Evolutionary conservation across 495 filamentous ascomycete species (phyloP), one percentile per base, ranked within the genome.

Genomic region (Friedmanniomyces endolithicus): DNA sequence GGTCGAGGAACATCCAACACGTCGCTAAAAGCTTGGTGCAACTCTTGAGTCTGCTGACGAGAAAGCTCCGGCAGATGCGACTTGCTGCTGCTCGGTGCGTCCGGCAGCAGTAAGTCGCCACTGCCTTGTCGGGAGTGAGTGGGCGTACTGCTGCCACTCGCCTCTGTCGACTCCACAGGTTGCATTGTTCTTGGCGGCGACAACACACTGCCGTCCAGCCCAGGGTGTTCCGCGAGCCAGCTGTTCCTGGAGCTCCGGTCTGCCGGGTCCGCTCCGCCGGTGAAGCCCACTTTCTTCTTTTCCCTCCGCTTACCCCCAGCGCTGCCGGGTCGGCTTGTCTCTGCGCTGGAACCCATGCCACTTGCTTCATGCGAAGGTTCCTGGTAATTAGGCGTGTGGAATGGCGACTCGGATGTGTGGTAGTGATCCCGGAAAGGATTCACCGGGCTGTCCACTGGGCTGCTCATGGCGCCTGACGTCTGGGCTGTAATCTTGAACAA

Each of bases 281-380:
- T 59, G 51, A 61, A 64, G 16, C 58, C 62, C 9, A 64, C 61
- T 23, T 48, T 51, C 46, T 63, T 63, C 58, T 63, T 63, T 46
- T 63, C 57, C 41, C 57, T 37, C 29, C 49, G 44, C 37, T 54
- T 40, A 9, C 50, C 53, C 33, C 58, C 58, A 14, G 53, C 54
- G 24, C 59, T 61, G 2, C 55, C 54, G 8, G 59, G 54, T n/a
- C 34, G 41, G 39, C 59, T 61, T 0, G 34, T 31, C 22, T 59
- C 56, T 17, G 53, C 49, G 43, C 57, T 63, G 6, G 54, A 59
- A 7, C 29, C 31, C 34, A 57, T 14, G 20, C 47, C 47, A 17
- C 57, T 51, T 3, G 19, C 35, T 12, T 57, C 54, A 4, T 57
- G 17, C 9, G 54, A 44, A 7, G 17, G 24, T 1, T 48, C 43